These are phyloP conservation scores for Penicillium brevicompactum DNA, from an alignment of 2,329 filamentous ascomycete genomes.

Conservation along the genomic window DNA sequence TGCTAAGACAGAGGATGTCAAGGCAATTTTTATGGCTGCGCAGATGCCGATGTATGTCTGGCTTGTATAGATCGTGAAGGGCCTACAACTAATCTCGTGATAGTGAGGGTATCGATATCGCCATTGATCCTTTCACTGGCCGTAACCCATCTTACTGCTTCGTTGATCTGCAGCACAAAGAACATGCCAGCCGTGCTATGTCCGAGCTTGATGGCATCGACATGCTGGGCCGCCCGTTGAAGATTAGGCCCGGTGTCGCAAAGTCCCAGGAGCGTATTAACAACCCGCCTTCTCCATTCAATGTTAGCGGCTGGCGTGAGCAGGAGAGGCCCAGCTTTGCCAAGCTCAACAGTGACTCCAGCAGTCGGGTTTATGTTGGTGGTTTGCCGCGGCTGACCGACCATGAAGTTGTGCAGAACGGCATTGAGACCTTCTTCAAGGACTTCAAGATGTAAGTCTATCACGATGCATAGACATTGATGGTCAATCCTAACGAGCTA, in stretches of 20 bases:
- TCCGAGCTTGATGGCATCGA: slow-evolving; percentile 56
- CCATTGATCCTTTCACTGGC: slow-evolving; percentile 67
- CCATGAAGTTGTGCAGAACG: slow-evolving; percentile 44
- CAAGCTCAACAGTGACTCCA: slow-evolving; percentile 38
- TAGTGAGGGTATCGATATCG: slow-evolving; percentile 66
- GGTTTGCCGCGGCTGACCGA: slow-evolving; percentile 48
- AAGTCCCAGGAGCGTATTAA: slow-evolving; percentile 44
- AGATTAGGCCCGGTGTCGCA: slow-evolving; percentile 66
- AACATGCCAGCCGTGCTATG: slow-evolving; percentile 62
- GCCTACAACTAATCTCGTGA: slow-evolving; percentile 24
- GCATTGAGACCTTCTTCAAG: slow-evolving; percentile 49
- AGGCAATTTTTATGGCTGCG: slow-evolving; percentile 49
- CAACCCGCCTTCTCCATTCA: slow-evolving; percentile 23
- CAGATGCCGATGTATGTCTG: slow-evolving; percentile 38
- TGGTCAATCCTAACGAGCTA: slow-evolving; percentile 5
- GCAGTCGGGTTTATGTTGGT: slow-evolving; percentile 51
- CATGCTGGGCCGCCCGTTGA: slow-evolving; percentile 62
- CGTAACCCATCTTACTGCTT: slow-evolving; percentile 77
- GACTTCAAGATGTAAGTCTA: slow-evolving; percentile 44
- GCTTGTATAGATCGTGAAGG: slow-evolving; percentile 1
- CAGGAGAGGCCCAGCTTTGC: slow-evolving; percentile 41
- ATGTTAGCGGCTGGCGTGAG: slow-evolving; percentile 48
- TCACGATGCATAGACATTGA: background rate
- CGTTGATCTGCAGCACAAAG: slow-evolving; percentile 63
- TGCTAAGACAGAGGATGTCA: slow-evolving; percentile 55